Evolutionary conservation across 2,329 filamentous ascomycete genomes (phyloP).

Genomic region (Fusarium sp.): DNA sequence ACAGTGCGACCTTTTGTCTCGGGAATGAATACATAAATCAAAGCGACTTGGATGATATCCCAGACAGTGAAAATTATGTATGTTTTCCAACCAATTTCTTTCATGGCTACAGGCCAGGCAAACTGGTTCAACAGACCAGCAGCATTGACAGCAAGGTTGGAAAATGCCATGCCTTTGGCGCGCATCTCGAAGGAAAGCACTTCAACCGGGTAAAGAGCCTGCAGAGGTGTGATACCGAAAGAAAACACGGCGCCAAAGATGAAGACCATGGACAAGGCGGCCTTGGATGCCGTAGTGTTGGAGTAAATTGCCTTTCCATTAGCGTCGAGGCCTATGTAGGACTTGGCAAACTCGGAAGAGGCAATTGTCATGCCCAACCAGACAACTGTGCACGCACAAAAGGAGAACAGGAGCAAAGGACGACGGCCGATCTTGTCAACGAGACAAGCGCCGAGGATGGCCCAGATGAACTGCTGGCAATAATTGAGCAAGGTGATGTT

Average conservation of each 20-base stretch:
- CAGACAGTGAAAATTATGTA: slow-evolving; percentile 62
- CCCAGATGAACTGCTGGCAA: neutral
- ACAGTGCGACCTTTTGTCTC: neutral
- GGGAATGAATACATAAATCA: neutral
- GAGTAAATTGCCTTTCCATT: neutral
- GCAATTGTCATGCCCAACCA: neutral
- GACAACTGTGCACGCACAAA: neutral
- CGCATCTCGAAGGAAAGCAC: slow-evolving; percentile 64
- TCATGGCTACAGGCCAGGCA: slow-evolving; percentile 60
- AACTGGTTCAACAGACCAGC: slow-evolving; percentile 61
- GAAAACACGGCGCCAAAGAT: neutral
- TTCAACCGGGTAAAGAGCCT: slow-evolving; percentile 61
- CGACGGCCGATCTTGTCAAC: neutral
- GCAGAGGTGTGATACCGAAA: neutral
- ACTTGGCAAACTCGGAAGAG: neutral
- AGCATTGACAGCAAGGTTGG: slow-evolving; percentile 56
- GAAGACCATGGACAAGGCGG: neutral
- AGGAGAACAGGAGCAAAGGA: neutral
- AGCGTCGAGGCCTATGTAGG: neutral
- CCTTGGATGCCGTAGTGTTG: neutral
- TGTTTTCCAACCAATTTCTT: slow-evolving; percentile 63
- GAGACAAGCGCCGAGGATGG: neutral
- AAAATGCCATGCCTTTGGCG: slow-evolving; percentile 66
- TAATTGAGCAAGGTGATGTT: neutral
- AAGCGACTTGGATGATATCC: slow-evolving; percentile 49